Evolutionary conservation across 768 basidiomycete genomes (phyloP).

Genomic region (Mycena rebaudengoi): DNA sequence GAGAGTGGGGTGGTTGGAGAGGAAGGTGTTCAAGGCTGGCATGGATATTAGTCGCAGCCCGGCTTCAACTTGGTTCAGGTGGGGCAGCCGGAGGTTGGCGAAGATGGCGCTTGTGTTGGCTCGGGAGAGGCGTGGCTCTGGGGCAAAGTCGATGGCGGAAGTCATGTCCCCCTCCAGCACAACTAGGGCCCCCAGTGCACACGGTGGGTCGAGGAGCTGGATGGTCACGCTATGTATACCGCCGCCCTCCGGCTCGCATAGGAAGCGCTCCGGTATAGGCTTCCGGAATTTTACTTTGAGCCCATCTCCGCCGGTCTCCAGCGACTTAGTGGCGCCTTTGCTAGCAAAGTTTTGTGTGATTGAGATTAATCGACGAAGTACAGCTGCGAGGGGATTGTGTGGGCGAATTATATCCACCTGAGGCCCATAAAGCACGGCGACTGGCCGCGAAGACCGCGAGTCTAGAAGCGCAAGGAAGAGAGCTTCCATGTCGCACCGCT

Average conservation of each 20-base stretch:
- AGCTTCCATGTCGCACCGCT: neutral
- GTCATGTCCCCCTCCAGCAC: neutral
- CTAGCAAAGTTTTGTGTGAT: neutral
- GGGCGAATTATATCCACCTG: neutral
- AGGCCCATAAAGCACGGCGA: neutral
- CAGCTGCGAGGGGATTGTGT: neutral
- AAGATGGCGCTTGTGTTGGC: neutral
- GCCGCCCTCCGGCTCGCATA: neutral
- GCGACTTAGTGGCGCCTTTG: no score
- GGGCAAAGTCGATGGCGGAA: neutral
- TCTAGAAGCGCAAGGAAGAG: neutral
- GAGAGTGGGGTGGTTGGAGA: slow-evolving; percentile 5
- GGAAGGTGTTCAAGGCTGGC: neutral
- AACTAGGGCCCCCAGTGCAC: neutral
- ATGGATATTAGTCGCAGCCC: neutral
- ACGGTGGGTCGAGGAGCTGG: neutral
- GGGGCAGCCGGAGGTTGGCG: neutral
- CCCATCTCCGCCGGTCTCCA: neutral
- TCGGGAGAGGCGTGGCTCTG: neutral
- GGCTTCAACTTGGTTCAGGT: neutral
- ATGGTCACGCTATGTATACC: slow-evolving; percentile 1
- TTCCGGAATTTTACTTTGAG: neutral
- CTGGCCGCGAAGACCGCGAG: neutral
- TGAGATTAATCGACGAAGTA: neutral
- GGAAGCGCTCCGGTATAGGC: neutral